phyloP scores from a whole-genome alignment of 495 filamentous ascomycete genomes.

The Endocarpon pusillum region DNA sequence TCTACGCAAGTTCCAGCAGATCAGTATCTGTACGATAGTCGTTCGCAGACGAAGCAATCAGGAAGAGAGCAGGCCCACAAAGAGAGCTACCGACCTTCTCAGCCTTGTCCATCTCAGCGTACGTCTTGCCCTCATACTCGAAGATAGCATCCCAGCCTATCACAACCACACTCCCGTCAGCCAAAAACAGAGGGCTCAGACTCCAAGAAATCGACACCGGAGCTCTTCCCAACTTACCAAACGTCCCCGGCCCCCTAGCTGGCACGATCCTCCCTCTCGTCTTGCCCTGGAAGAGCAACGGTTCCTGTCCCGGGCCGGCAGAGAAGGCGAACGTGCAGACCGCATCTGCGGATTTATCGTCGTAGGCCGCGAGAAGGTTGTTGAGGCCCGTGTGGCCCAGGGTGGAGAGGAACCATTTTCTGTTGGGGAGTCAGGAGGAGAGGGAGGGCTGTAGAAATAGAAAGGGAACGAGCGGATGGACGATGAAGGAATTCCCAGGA shows the following conservation, averaged over 20 bases:
- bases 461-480: slow-evolving; percentile 2
- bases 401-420: slow-evolving; percentile 81
- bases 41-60: neutral
- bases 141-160: slow-evolving; percentile 92
- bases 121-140: slow-evolving; percentile 86
- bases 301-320: slow-evolving; percentile 66
- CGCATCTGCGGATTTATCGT: slow-evolving; percentile 78
- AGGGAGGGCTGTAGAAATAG: slow-evolving; percentile 1
- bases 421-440: slow-evolving; percentile 17
- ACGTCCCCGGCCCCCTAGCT: slow-evolving; percentile 38
- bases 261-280: slow-evolving; percentile 36
- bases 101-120: slow-evolving; percentile 87
- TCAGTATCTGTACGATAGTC: neutral
- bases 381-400: slow-evolving; percentile 75
- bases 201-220: neutral
- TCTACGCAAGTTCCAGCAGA: slow-evolving; percentile 27
- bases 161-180: slow-evolving; percentile 6
- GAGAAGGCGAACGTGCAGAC: slow-evolving; percentile 94
- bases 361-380: slow-evolving; percentile 76
- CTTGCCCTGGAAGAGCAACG: slow-evolving; percentile 79
- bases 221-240: slow-evolving; percentile 45
- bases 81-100: slow-evolving; percentile 38
- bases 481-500: neutral
- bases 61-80: neutral
- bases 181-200: slow-evolving; percentile 3